Conservation (phyloP, 345 rosid species). For the Rhizophora apiculata region DNA sequence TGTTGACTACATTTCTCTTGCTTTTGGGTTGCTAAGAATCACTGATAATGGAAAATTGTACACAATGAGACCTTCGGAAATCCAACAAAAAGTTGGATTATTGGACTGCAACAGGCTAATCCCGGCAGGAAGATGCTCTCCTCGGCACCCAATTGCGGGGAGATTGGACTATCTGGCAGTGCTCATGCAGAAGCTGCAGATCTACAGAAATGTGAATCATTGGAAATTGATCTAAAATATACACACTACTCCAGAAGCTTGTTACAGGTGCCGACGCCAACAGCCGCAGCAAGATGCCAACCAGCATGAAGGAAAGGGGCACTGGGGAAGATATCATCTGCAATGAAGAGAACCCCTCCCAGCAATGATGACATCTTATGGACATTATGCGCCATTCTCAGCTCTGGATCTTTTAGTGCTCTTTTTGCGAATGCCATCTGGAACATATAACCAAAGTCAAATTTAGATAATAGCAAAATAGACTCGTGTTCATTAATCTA, state of each 20-base stretch:
- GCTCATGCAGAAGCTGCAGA: background rate
- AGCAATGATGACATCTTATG: conserved; percentile 85
- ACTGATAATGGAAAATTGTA: background rate
- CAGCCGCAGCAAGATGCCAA: conserved; percentile 98
- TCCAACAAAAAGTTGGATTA: conserved; percentile 4
- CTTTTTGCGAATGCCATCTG: conserved; percentile 86
- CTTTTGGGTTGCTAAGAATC: background rate
- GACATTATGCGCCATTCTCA: conserved; percentile 63
- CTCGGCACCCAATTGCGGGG: background rate
- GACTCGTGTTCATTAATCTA: no score
- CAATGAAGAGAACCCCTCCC: conserved; percentile 82
- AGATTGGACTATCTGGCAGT: background rate
- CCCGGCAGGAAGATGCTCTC: background rate
- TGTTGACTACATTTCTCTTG: background rate
- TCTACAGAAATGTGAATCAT: conserved; percentile 1
- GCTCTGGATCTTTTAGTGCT: conserved; percentile 71
- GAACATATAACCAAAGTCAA: background rate
- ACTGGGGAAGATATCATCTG: conserved; percentile 71
- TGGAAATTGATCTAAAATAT: conserved; percentile 7
- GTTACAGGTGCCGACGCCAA: conserved; percentile 86
- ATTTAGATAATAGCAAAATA: background rate
- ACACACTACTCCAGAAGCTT: conserved; percentile 68
- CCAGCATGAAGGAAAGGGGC: conserved; percentile 91
- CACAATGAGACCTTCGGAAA: background rate
- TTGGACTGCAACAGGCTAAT: background rate